These are phyloP conservation scores for Didymosphaeria variabile DNA, from an alignment of 2,329 filamentous ascomycete species.

Conservation along the genomic window DNA sequence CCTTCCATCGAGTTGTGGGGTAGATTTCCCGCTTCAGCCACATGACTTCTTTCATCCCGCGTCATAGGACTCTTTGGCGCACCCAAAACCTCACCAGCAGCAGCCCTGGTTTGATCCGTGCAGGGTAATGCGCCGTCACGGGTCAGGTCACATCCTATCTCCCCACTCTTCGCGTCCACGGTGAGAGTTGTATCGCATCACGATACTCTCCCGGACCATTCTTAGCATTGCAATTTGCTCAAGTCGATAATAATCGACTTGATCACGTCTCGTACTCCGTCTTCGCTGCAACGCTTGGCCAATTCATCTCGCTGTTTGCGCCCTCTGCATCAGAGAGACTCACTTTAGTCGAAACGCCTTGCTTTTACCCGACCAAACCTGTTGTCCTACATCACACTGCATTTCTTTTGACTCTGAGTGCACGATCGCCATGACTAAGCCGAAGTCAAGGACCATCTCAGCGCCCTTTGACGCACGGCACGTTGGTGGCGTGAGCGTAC, in stretches of 20 bases:
- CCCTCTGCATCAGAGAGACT: conserved; percentile 16
- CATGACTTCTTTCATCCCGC: conserved; percentile 29
- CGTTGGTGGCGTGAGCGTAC: conserved; percentile 42
- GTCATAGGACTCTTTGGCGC: conserved; percentile 21
- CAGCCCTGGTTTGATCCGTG: conserved; percentile 30
- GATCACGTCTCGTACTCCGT: conserved; percentile 18
- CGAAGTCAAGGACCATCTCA: conserved; percentile 40
- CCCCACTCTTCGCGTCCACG: conserved; percentile 16
- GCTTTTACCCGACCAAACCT: conserved; percentile 25
- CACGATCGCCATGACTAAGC: conserved; percentile 28
- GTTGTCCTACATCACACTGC: conserved; percentile 18
- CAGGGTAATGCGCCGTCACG: conserved; percentile 21
- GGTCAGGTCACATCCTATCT: conserved; percentile 17
- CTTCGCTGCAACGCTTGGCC: conserved; percentile 13
- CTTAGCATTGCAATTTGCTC: conserved; percentile 18
- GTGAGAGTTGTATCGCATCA: conserved; percentile 17
- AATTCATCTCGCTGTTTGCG: conserved; percentile 13
- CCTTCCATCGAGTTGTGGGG: conserved; percentile 20
- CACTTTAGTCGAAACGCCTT: conserved; percentile 32
- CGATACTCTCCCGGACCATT: conserved; percentile 19
- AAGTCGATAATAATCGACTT: conserved; percentile 12
- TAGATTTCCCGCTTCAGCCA: conserved; percentile 28
- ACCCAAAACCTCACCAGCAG: conserved; percentile 21
- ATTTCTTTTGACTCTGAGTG: conserved; percentile 9
- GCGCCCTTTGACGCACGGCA: conserved; percentile 45